Base-by-base conservation (phyloP, 169 alveolate genomes). In the Fabrea salina region DNA sequence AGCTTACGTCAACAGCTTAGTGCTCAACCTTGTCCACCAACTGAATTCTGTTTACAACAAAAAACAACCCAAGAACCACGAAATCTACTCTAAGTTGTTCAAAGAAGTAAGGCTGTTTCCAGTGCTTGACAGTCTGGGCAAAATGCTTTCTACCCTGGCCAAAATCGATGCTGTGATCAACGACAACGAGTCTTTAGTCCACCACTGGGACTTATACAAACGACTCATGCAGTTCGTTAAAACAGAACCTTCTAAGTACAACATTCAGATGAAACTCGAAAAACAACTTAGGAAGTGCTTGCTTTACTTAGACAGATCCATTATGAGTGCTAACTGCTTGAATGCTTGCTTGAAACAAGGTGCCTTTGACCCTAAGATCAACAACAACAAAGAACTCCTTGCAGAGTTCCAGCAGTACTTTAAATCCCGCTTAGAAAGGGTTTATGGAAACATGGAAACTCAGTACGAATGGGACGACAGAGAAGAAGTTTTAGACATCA, bases 161-260 rank as follows among this genome's bases (percentile, higher is more conserved):
- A 32, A 16, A 13, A 61, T 83, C 27, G 89, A 83, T 47, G 41
- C 67, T 22, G 80, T 74, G 7, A 79, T 83, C 6, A 75, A 68
- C 13, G 75, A 83, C 27, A 83, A 83, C 51, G 79, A 78, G 27
- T 44, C 58, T 56, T 30, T 83, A 25, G 51, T 44, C 39, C 64
- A 78, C 22, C 85, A 83, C 79, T 83, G 89, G 89, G 81, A 83
- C 33, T 49, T 44, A 19, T 83, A 79, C 47, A 83, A 83, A 56
- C 56, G 85, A 49, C 77, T 83, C 85, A 30, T 83, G 13, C 81
- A 83, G 41, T 77, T 83, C 44, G 79, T 67, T 0, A 75, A 70
- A 59, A 67, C 75, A n/a, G 89, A 77, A 2, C 85, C 85, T 32
- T 27, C 61, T 11, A 83, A 83, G 53, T 83, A 51, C 44, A 50